Base-by-base conservation (phyloP, 2,329 filamentous ascomycete genomes). In the Lachnellula occidentalis region DNA sequence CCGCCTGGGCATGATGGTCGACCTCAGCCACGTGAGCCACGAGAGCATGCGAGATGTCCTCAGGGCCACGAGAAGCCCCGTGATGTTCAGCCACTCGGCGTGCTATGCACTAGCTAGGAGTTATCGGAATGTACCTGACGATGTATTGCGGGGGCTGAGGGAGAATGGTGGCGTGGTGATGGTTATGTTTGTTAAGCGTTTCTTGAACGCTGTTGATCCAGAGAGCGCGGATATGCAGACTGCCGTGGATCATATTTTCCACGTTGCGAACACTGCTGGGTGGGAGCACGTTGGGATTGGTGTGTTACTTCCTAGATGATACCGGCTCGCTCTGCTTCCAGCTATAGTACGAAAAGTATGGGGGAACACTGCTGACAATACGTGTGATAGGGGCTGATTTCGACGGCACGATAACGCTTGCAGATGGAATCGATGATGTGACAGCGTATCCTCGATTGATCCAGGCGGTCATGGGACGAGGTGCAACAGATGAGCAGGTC, bases 251-350 rank as follows among this genome's bases (percentile, higher is more conserved):
- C 85, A 88, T 61, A 82, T 87, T 57, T 72, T 76, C 58, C 74
- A 87, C 61, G 81, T 87, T 57, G 85, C 80, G 2, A 71, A 81
- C 36, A 67, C 79, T 24, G 80, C 85, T 50, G 85, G 85, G 1
- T 87, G 83, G 62, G 78, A 84, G 48, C 75, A 86, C 66, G 81
- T 88, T n/a, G 84, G 84, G 0, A 68, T 88, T 9, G 85, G 84
- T 43, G 19, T 5, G 41, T 39, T 39, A 19, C 37, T n/a, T 39
- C 2, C 17, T 12, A 2, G 4, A 12, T 8, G 8, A 22, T 11
- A 22, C 11, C n/a, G n/a, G n/a, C n/a, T 17, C 11, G 5, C 12
- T 14, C 41, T 22, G 19, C 36, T 39, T 39, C 5, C 36, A 17
- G 8, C 12, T 17, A 17, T 15, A 3, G 14, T 39, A 15, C 15